These are phyloP conservation scores for Prinsepia uniflora DNA, from an alignment of 306 rosid species.

Conservation along the genomic window DNA sequence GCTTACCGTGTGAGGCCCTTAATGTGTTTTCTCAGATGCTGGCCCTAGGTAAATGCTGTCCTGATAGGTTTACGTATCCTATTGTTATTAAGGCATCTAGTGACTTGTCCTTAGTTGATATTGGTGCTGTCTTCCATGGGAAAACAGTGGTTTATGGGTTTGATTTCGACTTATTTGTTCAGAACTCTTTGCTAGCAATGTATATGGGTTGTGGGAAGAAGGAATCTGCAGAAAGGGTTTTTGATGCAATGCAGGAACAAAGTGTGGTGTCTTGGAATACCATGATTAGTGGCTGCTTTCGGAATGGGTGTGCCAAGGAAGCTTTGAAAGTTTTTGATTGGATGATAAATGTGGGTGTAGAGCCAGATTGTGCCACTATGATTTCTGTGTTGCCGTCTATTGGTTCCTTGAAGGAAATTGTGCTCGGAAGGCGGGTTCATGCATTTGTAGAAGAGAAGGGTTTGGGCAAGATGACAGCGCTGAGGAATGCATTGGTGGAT, in stretches of 20 bases:
- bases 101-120: constrained; percentile 39
- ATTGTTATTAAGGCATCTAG: constrained; percentile 69
- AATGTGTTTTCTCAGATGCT: constrained; percentile 58
- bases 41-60: constrained; percentile 30
- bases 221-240: constrained; percentile 48
- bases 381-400: constrained; percentile 79
- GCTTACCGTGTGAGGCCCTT: constrained; percentile 48
- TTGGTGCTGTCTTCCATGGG: constrained; percentile 67
- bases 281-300: constrained; percentile 66
- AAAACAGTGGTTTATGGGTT: constrained; percentile 45
- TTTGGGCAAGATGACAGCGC: constrained; percentile 43
- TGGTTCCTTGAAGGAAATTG: constrained; percentile 50
- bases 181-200: constrained; percentile 78
- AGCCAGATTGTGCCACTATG: constrained; percentile 64
- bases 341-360: constrained; percentile 61
- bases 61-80: constrained; percentile 65
- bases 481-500: constrained; percentile 67
- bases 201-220: constrained; percentile 62
- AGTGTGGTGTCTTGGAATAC: constrained; percentile 82
- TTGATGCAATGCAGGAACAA: constrained; percentile 51
- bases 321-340: constrained; percentile 45
- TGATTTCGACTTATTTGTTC: constrained; percentile 44
- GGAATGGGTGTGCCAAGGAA: constrained; percentile 44
- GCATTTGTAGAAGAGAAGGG: constrained; percentile 47
- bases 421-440: constrained; percentile 55